A percentile compares a stretch with the other conserved stretches of the same genome.
Evolutionary conservation across 176 grass and related monocot species (phyloP).

Genomic region (Melocanna baccifera): DNA sequence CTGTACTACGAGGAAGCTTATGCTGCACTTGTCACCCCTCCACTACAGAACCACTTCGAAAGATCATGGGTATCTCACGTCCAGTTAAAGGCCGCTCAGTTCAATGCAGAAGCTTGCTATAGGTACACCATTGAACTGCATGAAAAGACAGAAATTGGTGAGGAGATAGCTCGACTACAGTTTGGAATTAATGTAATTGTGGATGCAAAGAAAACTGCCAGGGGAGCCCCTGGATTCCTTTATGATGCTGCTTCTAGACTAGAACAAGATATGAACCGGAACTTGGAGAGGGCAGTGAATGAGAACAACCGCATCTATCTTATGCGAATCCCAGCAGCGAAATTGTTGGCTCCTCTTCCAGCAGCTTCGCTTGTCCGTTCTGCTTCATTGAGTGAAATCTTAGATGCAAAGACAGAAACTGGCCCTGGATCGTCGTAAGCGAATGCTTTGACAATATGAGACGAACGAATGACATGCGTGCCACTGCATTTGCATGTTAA

Average conservation of each 20-base stretch:
- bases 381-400: conserved; percentile 33
- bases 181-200: conserved; percentile 39
- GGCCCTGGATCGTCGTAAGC: neutral
- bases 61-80: conserved; percentile 70
- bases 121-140: conserved; percentile 52
- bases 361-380: conserved; percentile 52
- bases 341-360: conserved; percentile 29
- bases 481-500: neutral
- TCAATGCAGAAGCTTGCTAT: conserved; percentile 65
- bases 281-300: conserved; percentile 43
- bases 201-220: conserved; percentile 52
- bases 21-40: conserved; percentile 39
- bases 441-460: neutral
- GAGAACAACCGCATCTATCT: conserved; percentile 61
- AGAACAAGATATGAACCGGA: conserved; percentile 48
- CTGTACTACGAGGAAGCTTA: conserved; percentile 75
- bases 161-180: conserved; percentile 62
- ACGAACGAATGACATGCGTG: neutral
- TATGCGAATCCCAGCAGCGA: conserved; percentile 45
- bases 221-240: conserved; percentile 44
- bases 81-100: conserved; percentile 61
- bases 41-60: conserved; percentile 64
- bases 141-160: conserved; percentile 66
- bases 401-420: conserved; percentile 35
- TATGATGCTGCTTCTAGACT: conserved; percentile 48